Conservation (phyloP, 768 basidiomycete genomes). For the Boletus huronensis region DNA sequence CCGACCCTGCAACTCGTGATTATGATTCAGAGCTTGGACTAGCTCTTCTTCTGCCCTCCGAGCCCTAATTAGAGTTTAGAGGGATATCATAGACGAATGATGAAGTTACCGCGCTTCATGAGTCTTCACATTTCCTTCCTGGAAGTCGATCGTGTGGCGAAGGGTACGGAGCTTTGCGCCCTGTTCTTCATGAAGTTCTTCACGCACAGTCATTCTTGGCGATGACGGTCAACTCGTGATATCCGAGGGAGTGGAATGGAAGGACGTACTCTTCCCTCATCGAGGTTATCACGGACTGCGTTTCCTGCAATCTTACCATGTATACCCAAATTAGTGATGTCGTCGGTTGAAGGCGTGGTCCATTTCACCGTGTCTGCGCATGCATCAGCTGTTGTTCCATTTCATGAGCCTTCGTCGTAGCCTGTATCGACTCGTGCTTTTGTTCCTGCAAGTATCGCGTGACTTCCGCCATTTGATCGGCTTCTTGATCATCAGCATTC, state of each 20-base stretch:
- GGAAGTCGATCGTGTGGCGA: conserved; percentile 29
- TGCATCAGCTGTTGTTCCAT: conserved; percentile 27
- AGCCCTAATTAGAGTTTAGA: conserved; percentile 17
- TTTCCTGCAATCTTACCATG: conserved; percentile 25
- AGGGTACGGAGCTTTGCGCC: conserved; percentile 27
- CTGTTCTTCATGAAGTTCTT: conserved; percentile 25
- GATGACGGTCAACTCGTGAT: conserved; percentile 10
- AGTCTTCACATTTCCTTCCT: conserved; percentile 26
- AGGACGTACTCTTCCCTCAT: conserved; percentile 31
- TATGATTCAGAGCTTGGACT: conserved; percentile 15
- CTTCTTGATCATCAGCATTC: conserved; percentile 18
- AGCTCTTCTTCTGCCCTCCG: conserved; percentile 21
- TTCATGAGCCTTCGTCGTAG: conserved; percentile 20
- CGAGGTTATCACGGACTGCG: conserved; percentile 23
- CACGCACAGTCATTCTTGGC: conserved; percentile 22
- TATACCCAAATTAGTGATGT: conserved; percentile 11
- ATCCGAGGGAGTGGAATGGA: conserved; percentile 19
- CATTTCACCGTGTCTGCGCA: conserved; percentile 20
- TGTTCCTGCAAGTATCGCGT: conserved; percentile 26
- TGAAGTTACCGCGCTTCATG: conserved; percentile 26
- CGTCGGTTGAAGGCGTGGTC: not conserved
- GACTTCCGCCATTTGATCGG: conserved; percentile 23
- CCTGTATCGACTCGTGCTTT: conserved; percentile 27
- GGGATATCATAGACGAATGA: not conserved
- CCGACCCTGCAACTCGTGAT: conserved; percentile 28